A percentile compares a stretch with the other conserved stretches of the same genome.
These are phyloP conservation scores for Leccinum pallidistipes DNA, from an alignment of 1,284 basidiomycete genomes.

Conservation along the genomic window DNA sequence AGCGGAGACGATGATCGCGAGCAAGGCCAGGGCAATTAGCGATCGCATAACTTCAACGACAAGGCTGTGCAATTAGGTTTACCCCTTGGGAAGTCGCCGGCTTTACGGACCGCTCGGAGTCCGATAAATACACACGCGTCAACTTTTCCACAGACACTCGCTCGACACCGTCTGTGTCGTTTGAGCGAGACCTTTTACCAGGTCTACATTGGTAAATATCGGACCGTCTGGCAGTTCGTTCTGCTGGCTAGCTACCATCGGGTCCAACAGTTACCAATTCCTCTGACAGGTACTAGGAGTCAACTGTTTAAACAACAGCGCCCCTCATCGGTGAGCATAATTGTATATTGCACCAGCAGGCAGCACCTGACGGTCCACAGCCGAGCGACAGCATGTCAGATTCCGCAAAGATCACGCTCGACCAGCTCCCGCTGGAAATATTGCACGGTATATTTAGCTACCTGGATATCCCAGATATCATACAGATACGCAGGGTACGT, in stretches of 20 bases:
- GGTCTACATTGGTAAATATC: not conserved
- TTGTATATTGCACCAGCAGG: too few species aligned
- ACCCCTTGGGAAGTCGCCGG: not conserved
- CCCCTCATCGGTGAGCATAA: too few species aligned
- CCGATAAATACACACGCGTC: too few species aligned
- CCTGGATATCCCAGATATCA: slow-evolving; percentile 18
- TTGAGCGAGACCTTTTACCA: too few species aligned
- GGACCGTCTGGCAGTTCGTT: not conserved
- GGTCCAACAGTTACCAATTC: not conserved
- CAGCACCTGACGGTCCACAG: not conserved
- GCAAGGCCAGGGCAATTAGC: slow-evolving; percentile 1
- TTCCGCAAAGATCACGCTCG: not conserved
- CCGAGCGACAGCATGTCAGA: not conserved
- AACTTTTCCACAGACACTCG: too few species aligned
- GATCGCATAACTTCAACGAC: not conserved
- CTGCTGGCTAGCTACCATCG: not conserved
- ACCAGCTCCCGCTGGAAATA: slow-evolving; percentile 15
- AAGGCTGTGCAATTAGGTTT: not conserved
- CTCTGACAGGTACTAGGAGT: not conserved
- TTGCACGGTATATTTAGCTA: slow-evolving; percentile 12
- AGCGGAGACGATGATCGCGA: not conserved
- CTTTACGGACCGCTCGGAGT: not conserved
- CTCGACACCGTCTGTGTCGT: too few species aligned
- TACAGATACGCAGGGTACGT: slow-evolving; percentile 21
- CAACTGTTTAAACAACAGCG: too few species aligned